Evolutionary conservation across 352 stramenopile genomes (phyloP), one percentile per base, ranked within the genome.

Genomic region (Globisporangium barbulae): DNA sequence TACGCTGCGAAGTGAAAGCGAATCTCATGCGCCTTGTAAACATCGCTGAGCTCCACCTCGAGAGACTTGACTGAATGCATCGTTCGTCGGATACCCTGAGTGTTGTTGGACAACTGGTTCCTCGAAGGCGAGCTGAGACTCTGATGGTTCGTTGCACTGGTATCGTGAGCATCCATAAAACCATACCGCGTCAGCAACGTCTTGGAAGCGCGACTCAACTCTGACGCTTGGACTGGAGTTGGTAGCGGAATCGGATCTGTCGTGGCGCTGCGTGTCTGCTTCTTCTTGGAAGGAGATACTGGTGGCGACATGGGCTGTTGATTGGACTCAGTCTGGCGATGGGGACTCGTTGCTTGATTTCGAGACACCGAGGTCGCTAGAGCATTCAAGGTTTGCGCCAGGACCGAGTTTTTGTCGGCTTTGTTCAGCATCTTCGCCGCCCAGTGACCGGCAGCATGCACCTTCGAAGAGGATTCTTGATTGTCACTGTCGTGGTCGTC

Each of bases 1-100:
- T 91, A 96, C 10, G 89, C 92, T 7, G 88, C 92, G 44, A 98
- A 97, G 48, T 98, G 92, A 58, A 98, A 82, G 4, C 85, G 89
- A 45, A 98, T 83, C 49, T 98, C 92, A 59, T 97, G 81, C 0
- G 79, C 76, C 25, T 85, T 81, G 67, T 95, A 85, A 0, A 75
- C 57, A 57, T 98, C 92, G 2, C 77, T 71, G 8, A 96, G 71
- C 61, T 98, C 91, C 1, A 62, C 58, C 5, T 92, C 78, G 4
- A 97, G 57, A 0, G 73, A 75, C 42, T 91, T 92, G 17, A 56
- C 42, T 5, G 48, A 45, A 3, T 58, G 53, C 28, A 8, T 57
- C 59, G 60, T 54, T 72, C 30, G 19, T 44, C 21, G 6, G 0
- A 9, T 22, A 50, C 61, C 44, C 25, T 59, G 53, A 60, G 9